A percentile compares a stretch with the other conserved stretches of the same genome.
phyloP scores from a whole-genome alignment of 225 moss, liverwort and hornwort species.

The Ulota crispa region DNA sequence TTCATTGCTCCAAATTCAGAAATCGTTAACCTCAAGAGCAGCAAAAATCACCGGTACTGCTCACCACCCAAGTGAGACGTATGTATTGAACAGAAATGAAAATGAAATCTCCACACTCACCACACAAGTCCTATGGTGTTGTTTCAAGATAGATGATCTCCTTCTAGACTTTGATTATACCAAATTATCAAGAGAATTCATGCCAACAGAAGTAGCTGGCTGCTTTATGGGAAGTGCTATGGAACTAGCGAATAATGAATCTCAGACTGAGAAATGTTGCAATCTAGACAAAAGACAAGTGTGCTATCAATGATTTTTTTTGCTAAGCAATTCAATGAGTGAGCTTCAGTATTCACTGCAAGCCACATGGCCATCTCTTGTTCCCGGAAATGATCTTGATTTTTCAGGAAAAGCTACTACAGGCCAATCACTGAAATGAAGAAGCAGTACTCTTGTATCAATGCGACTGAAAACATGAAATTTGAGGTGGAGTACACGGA shows the following conservation, averaged over 20 bases:
- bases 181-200: background rate
- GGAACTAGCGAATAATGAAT: background rate
- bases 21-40: no score
- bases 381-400: background rate
- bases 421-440: background rate
- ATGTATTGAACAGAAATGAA: background rate
- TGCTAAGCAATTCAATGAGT: background rate
- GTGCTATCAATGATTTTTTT: background rate
- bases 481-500: background rate
- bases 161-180: background rate
- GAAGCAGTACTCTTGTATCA: background rate
- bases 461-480: conserved; percentile 6
- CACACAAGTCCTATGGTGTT: background rate
- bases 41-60: background rate
- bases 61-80: background rate
- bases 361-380: background rate
- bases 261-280: background rate
- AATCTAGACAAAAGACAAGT: background rate
- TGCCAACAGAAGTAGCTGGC: background rate
- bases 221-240: background rate
- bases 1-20: background rate
- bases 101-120: background rate
- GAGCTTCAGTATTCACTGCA: background rate
- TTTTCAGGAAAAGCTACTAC: background rate
- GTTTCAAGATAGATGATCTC: background rate